phyloP scores from a whole-genome alignment of 192 early-diverging fungal genomes.

The Entrophospora sp. region DNA sequence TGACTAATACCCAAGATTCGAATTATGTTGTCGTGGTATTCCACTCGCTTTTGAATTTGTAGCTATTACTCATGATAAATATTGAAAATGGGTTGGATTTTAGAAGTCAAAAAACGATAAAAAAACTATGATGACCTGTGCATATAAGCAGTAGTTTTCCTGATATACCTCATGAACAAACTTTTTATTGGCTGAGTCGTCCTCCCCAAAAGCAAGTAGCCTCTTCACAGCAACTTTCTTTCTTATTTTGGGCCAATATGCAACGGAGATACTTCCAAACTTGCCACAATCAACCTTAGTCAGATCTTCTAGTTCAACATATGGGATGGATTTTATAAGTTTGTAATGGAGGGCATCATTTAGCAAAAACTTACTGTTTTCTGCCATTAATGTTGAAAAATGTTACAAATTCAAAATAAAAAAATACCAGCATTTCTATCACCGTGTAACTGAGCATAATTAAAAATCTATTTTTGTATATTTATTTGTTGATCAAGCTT shows the following conservation, averaged over 20 bases:
- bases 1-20: conserved; percentile 2
- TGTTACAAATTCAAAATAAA: too few species aligned
- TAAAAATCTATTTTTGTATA: too few species aligned
- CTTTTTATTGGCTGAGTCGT: background rate
- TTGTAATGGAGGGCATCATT: too few species aligned
- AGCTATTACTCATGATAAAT: background rate
- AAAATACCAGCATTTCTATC: too few species aligned
- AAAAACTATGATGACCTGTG: too few species aligned
- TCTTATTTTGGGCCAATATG: background rate
- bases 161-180: conserved; percentile 12
- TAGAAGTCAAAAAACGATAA: background rate
- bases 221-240: background rate
- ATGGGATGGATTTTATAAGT: too few species aligned
- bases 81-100: background rate
- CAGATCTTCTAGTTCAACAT: conserved; percentile 2
- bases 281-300: background rate
- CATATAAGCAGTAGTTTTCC: background rate
- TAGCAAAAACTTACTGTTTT: too few species aligned
- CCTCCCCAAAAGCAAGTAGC: background rate
- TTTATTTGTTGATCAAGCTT: too few species aligned
- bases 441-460: too few species aligned
- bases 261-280: background rate
- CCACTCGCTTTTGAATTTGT: conserved; percentile 10
- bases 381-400: too few species aligned
- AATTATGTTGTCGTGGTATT: background rate